Conservation (phyloP, 2,329 filamentous ascomycete genomes). For the Aspergillus pseudoterreus region DNA sequence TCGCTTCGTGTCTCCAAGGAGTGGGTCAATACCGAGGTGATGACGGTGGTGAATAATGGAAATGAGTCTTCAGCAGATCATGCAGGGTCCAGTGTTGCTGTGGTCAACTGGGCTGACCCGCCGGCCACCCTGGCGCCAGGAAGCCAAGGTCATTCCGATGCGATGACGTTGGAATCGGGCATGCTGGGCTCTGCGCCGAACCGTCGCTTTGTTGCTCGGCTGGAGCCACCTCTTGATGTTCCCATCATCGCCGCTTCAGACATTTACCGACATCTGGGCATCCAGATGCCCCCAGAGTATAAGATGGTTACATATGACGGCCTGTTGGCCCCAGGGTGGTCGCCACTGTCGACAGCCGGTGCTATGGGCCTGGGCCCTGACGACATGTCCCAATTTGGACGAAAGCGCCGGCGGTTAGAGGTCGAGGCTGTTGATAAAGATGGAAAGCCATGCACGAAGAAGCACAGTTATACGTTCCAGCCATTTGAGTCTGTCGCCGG, state of each 20-base stretch:
- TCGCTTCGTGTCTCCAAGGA: constrained; percentile 42
- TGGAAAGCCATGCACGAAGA: constrained; percentile 25
- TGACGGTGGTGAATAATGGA: constrained; percentile 25
- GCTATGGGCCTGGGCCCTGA: constrained; percentile 23
- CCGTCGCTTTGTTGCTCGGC: constrained; percentile 41
- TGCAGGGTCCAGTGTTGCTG: constrained; percentile 19
- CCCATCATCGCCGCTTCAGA: constrained; percentile 40
- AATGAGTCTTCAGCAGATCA: constrained; percentile 22
- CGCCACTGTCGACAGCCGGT: constrained; percentile 16
- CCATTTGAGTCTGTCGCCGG: constrained; percentile 39
- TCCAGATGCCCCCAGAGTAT: constrained; percentile 38
- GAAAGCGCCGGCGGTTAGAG: constrained; percentile 30
- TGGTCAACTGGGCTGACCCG: constrained; percentile 41
- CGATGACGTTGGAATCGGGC: constrained; percentile 36
- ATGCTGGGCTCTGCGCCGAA: constrained; percentile 37
- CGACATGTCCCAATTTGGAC: constrained; percentile 23
- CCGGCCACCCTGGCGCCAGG: constrained; percentile 32
- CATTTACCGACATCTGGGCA: constrained; percentile 39
- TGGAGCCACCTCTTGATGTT: constrained; percentile 41
- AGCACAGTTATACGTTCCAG: constrained; percentile 44
- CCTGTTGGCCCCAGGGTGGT: constrained; percentile 33
- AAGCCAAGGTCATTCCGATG: constrained; percentile 29
- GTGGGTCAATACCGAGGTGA: constrained; percentile 37
- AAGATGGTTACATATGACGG: constrained; percentile 38
- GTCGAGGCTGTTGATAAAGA: constrained; percentile 30